phyloP scores from a whole-genome alignment of 306 rosid species.

The Pachyrhizus erosus region DNA sequence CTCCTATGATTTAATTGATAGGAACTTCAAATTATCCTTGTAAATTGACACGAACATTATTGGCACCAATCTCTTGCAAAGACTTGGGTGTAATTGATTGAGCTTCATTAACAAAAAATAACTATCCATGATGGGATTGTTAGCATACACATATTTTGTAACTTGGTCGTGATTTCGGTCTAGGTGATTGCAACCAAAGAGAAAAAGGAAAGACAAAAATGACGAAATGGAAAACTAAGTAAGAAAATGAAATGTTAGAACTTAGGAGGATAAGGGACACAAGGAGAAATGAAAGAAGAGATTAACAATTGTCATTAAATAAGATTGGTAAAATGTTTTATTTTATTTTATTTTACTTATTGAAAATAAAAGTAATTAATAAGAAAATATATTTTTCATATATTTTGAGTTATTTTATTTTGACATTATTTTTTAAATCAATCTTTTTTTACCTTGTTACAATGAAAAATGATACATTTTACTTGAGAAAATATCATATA shows the following conservation, averaged over 20 bases:
- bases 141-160: neutral
- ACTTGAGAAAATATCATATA: neutral
- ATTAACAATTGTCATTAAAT: neutral
- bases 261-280: no score
- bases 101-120: neutral
- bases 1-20: neutral
- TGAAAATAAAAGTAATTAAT: neutral
- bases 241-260: neutral
- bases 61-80: neutral
- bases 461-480: neutral
- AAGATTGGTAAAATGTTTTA: neutral
- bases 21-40: constrained; percentile 32
- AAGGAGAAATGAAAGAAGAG: neutral
- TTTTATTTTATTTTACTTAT: neutral
- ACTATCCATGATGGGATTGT: neutral
- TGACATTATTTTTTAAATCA: neutral
- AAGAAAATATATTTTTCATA: neutral
- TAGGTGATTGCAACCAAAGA: neutral
- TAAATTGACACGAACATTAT: neutral
- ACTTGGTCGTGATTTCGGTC: neutral
- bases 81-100: neutral
- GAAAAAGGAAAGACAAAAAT: neutral
- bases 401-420: neutral
- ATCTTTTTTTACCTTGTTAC: neutral
- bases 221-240: neutral